Base-by-base conservation (phyloP, 352 stramenopile genomes). In the Phytophthora colocasiae region DNA sequence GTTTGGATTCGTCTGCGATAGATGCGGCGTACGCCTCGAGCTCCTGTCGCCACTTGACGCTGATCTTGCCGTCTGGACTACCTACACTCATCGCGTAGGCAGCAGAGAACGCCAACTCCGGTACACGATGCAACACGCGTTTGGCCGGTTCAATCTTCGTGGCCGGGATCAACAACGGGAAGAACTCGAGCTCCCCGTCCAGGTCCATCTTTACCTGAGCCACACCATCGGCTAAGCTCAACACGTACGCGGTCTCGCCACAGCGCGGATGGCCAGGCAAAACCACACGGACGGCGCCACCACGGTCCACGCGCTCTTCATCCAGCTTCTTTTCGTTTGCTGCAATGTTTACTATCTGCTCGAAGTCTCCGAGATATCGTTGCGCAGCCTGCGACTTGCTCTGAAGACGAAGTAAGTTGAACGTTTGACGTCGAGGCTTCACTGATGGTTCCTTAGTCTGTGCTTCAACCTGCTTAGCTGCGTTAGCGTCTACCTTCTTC, bases 181-280 rank as follows among this genome's bases (percentile, higher is more conserved):
- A 83, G 61, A 95, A 95, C 60, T 95, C 87, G n/a, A 93, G 71
- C 36, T 78, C 71, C 9, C 81, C 81, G 34, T 93, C 87, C n/a
- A 90, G 53, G 34, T 95, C 87, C 67, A 95, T 84, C 41, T 95
- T 95, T 22, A 93, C 77, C 45, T 93, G 74, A 32, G 85, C 85
- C 10, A 92, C 84, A 0, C 79, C 62, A 22, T 93, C 83, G 27
- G 78, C 67, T 15, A 93, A 63, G 10, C 69, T 73, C 2, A 95
- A 71, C 6, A 95, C 85, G 26, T 83, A 93, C 1, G 78, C 85
- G 1, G 87, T 93, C 65, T 95, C 85, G 1, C 87, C 87, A 52
- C 85, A 92, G 3, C 85, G 83, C 4, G 82, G 64, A n/a, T 95
- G 87, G 1, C 87, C 87, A 47, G 77, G 80, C 14, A 95, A 58